Percentiles rank a stretch among this genome's conserved stretches.
Evolutionary conservation across 2,329 filamentous ascomycete genomes (phyloP).

Genomic region (Cryoendolithus antarcticus): DNA sequence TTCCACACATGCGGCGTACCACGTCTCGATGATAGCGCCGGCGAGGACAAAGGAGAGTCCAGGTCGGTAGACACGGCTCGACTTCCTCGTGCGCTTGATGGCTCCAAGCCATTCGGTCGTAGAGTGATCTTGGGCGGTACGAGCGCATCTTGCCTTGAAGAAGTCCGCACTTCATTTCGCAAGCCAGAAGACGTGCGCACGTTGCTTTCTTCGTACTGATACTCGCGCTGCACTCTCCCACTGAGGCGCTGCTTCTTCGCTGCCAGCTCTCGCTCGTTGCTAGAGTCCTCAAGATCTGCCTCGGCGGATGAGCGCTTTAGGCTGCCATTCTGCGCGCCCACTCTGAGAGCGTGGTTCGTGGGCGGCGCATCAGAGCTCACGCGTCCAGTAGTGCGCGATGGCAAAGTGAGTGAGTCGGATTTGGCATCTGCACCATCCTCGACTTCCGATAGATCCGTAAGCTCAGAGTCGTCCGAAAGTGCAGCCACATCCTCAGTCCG

Average conservation of each 20-base stretch:
- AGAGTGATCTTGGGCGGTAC: conserved; percentile 13
- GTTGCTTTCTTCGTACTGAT: conserved; percentile 20
- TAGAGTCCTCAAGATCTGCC: conserved; percentile 17
- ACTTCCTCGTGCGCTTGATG: conserved; percentile 11
- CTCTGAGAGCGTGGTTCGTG: conserved; percentile 4
- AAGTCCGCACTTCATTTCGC: conserved; percentile 1
- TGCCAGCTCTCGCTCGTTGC: conserved; percentile 15
- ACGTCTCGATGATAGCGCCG: conserved; percentile 15
- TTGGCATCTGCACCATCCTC: conserved; percentile 16
- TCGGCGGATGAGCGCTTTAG: conserved; percentile 25
- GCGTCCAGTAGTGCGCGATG: conserved; percentile 5
- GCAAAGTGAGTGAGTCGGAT: conserved; percentile 8
- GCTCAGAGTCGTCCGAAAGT: conserved; percentile 18
- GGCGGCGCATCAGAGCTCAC: conserved; percentile 4
- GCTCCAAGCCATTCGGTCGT: conserved; percentile 12
- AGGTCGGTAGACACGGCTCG: conserved; percentile 16
- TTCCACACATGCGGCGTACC: conserved; percentile 17
- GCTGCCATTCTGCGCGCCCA: conserved; percentile 13
- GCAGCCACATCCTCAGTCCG: too few species aligned
- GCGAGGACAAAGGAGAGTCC: conserved; percentile 23
- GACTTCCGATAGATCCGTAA: conserved; percentile 25
- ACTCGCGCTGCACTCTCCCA: conserved; percentile 17
- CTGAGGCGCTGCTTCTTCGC: conserved; percentile 23
- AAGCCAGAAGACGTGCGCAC: conserved; percentile 14
- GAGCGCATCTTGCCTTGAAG: conserved; percentile 9